These are phyloP conservation scores for Pythium rhizo-oryzae DNA, from an alignment of 352 stramenopile species.

Conservation along the genomic window DNA sequence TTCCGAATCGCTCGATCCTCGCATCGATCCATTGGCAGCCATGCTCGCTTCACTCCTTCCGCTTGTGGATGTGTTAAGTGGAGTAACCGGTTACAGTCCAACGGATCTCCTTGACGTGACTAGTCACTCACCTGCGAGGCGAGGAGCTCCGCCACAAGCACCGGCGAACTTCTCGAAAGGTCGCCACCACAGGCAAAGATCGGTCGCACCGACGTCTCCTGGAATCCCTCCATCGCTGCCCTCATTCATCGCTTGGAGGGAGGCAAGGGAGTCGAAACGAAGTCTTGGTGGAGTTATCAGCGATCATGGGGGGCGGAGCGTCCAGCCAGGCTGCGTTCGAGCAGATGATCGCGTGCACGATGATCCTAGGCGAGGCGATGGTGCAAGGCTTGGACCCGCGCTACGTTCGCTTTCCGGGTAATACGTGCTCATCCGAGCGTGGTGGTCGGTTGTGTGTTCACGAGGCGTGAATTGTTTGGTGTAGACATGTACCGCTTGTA, in stretches of 20 bases:
- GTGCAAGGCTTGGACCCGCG: constrained; percentile 77
- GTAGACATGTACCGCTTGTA: constrained; percentile 77
- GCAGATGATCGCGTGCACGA: constrained; percentile 87
- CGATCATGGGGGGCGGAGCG: constrained; percentile 60
- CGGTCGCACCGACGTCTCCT: neutral
- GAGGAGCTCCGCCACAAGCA: too few species aligned
- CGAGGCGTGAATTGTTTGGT: neutral
- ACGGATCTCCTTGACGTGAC: neutral
- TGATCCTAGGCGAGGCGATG: constrained; percentile 83
- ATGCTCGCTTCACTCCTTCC: too few species aligned
- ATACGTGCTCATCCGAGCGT: too few species aligned
- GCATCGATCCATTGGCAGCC: neutral
- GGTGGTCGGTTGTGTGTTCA: too few species aligned
- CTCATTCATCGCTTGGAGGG: neutral
- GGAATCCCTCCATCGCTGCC: neutral
- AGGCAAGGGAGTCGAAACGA: neutral
- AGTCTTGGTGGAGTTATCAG: neutral
- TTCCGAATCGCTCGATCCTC: neutral
- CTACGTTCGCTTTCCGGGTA: constrained; percentile 78
- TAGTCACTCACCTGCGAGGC: neutral
- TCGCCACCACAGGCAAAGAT: neutral
- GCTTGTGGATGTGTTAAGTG: too few species aligned
- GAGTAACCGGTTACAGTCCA: neutral
- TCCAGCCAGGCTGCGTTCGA: constrained; percentile 74
- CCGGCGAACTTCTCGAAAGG: neutral